Base-by-base conservation (phyloP, 129 eudicot species). In the Pseudognaphalium luteoalbum region DNA sequence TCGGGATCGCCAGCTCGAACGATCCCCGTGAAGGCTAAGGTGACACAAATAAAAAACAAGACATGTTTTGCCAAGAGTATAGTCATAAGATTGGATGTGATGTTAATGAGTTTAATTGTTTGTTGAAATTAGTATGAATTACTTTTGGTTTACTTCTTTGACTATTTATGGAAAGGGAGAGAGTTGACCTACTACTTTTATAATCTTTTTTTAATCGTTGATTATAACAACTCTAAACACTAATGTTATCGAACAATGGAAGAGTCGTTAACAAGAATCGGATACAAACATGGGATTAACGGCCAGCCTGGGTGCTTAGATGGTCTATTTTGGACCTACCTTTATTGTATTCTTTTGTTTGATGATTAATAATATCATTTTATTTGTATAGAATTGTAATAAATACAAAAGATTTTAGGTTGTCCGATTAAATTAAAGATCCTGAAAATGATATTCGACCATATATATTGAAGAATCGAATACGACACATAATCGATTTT, bases 1-100 rank as follows among this genome's bases (percentile, higher is more conserved):
- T 86, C 82, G 0, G 90, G 87, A 78, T 86, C 87, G 25, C 83
- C 65, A 4, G 90, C 80, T 39, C 30, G 66, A 71, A 72, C 80
- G 8, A 60, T n/a, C 64, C 68, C 63, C 8, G 14, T 7, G 29
- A 69, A 34, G 35, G 75, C 62, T 20, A 64, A 9, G 25, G 32
- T 0, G 50, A 73, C 37, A 69, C 41, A 83, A 10, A 56, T 29
- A 0, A 29, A 70, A 54, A 83, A 32, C 12, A 70, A 52, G 25
- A 75, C 74, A 34, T 7, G 76, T 25, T 66, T 78, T 47, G 21
- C 33, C n/a, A 66, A 33, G 33, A 66, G 25, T 19, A 42, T 64
- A 56, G 70, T 4, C 82, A 77, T 81, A 14, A 6, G 9, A 21
- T 32, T 8, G 0, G 62, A 63, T 72, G 10, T 30, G 29, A 32